Base-by-base conservation (phyloP, 164 flowering plant species). In the Liquidambar formosana region DNA sequence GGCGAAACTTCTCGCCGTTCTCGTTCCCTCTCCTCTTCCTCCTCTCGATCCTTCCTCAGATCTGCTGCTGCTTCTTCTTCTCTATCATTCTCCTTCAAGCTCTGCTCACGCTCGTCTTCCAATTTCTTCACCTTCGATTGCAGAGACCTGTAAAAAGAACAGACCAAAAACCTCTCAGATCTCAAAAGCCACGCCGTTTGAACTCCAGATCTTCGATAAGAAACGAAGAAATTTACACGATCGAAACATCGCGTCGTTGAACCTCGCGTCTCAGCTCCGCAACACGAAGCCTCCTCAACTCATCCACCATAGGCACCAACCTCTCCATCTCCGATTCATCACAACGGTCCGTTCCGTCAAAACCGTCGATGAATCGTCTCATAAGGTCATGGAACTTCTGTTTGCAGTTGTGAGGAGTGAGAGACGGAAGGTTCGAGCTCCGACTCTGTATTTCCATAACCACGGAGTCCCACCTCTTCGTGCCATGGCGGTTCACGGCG, bases 81-180 rank as follows among this genome's bases (percentile, higher is more conserved):
- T 33, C 6, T 33, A 33, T 33, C 6, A 33, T 33, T 33, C 41
- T 33, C 41, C 41, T 33, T 33, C 41, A 33, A 33, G 57, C 64
- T 77, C 73, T 22, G 33, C 38, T 77, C 81, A 11, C 77, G 57
- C 27, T 79, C 82, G 44, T 76, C 76, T 61, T 71, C 80, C 61
- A 79, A 76, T 43, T 72, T 73, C 80, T 74, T 76, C 71, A 79
- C 78, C 64, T 79, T 79, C 76, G 60, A 57, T 61, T 79, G 71
- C 71, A 79, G 60, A 49, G 76, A 79, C 80, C 82, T 79, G 82
- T 66, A 41, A 38, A 22, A 33, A 45, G 14, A 44, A 59, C n/a
- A 57, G 22, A 71, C 41, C 44, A 48, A 66, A 45, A 52, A 33
- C 13, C 43, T 13, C 44, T 67, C 65, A 76, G 79, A 76, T 72